Percentiles rank a stretch among this genome's conserved stretches.
These are phyloP conservation scores for Mrakia gelida DNA, from an alignment of 768 basidiomycete species.

Conservation along the genomic window DNA sequence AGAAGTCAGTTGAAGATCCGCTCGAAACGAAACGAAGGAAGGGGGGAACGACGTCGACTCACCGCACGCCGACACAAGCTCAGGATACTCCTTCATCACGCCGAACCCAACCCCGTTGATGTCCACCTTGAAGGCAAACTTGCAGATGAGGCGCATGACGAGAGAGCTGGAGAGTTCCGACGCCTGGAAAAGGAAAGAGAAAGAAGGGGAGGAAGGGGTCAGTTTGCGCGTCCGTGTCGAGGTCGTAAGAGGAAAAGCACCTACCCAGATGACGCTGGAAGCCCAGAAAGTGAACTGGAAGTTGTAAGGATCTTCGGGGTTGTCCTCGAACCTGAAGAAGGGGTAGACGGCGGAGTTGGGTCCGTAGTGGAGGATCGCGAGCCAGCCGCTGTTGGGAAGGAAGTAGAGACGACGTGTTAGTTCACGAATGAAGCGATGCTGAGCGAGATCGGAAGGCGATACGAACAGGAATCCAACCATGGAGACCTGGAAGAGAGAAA, in stretches of 20 bases:
- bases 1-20: background rate
- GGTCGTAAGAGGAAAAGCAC: background rate
- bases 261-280: slow-evolving; percentile 46
- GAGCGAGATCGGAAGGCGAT: background rate
- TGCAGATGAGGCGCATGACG: slow-evolving; percentile 44
- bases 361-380: slow-evolving; percentile 47
- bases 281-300: slow-evolving; percentile 48
- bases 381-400: slow-evolving; percentile 43
- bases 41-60: slow-evolving; percentile 11
- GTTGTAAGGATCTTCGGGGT: slow-evolving; percentile 48
- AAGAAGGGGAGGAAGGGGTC: background rate
- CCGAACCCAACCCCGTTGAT: slow-evolving; percentile 46
- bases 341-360: slow-evolving; percentile 48
- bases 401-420: background rate
- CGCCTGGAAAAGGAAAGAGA: slow-evolving; percentile 35
- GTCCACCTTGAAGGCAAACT: slow-evolving; percentile 43
- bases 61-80: slow-evolving; percentile 36
- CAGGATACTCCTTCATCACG: slow-evolving; percentile 47
- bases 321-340: slow-evolving; percentile 46
- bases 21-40: background rate
- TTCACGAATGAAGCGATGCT: no score
- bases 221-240: background rate
- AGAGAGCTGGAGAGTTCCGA: slow-evolving; percentile 46
- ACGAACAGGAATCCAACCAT: slow-evolving; percentile 23
- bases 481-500: background rate